Evolutionary conservation across 768 basidiomycete species (phyloP), one percentile per base, ranked within the genome.

Genomic region (Steccherinum ochraceum): DNA sequence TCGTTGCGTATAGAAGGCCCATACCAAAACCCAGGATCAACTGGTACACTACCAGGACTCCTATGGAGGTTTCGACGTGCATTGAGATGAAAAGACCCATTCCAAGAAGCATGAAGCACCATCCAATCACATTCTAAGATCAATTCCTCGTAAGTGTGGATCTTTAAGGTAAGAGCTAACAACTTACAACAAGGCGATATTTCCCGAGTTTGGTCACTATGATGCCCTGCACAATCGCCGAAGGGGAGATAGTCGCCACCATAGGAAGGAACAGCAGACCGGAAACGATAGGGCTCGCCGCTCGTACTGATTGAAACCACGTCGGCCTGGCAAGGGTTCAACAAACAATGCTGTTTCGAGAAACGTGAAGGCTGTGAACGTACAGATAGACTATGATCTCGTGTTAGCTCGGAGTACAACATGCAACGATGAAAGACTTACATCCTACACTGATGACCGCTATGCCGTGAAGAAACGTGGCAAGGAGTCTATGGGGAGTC

Each of bases 1-100:
- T n/a, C n/a, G n/a, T n/a, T n/a, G n/a, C n/a, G 27, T 24, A 46
- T n/a, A 52, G 26, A 13, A 55, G 40, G 5, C 51, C 54, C n/a
- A 35, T 40, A n/a, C 40, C 54, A 35, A 55, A 19, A 2, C 47
- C 50, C 19, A 52, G 27, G 12, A 55, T 41, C 13, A 52, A 21
- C 2, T 35, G 54, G n/a, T 25, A 45, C 10, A 47, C 54, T 18
- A 35, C 46, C 3, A 46, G 26, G 19, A 24, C 44, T 5, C 49
- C 40, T 48, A 52, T 44, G 18, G 40, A 25, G 4, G 48, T 27
- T 25, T 24, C 30, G 4, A 23, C 51, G 3, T 41, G 16, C n/a
- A 52, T 19, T 7, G 54, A 48, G 2, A 30, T 19, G 5, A 55
- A 20, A 2, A 42, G 49, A n/a, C 50, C 50, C 27, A 35, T 40